phyloP scores from a whole-genome alignment of 441 rosid genomes.

The Jatropha podagrica region DNA sequence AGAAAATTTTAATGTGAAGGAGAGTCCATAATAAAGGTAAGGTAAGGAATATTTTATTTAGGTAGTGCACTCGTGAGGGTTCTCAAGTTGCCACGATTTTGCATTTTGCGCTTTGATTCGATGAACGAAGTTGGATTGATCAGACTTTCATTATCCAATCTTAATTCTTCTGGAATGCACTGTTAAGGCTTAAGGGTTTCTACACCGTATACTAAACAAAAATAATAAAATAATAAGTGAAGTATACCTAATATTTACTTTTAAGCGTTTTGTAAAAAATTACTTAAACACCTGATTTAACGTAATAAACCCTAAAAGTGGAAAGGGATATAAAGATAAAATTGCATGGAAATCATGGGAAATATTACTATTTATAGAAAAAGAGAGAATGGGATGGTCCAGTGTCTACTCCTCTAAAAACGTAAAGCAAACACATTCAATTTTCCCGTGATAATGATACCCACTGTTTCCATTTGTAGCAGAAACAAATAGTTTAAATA shows the following conservation, averaged over 20 bases:
- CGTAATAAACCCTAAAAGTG: not conserved
- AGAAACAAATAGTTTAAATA: no score
- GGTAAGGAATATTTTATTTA: constrained; percentile 16
- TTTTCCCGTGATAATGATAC: not conserved
- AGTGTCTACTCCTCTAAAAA: not conserved
- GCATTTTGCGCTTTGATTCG: not conserved
- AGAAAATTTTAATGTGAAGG: not conserved
- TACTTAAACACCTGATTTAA: no score
- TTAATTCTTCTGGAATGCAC: no score
- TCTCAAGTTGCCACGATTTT: constrained; percentile 29
- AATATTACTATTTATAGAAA: no score
- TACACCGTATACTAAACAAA: no score
- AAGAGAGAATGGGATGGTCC: not conserved
- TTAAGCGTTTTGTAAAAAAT: no score
- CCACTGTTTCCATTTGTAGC: no score
- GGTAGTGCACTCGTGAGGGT: constrained; percentile 24
- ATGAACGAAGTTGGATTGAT: not conserved
- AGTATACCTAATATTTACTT: no score
- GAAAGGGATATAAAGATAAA: not conserved
- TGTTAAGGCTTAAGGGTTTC: no score
- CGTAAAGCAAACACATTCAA: not conserved
- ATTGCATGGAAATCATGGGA: constrained; percentile 13
- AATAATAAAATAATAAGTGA: no score
- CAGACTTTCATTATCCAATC: not conserved
- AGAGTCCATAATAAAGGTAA: not conserved